Conservation (phyloP, 2,329 filamentous ascomycete genomes). For the Simplicillium sp. region DNA sequence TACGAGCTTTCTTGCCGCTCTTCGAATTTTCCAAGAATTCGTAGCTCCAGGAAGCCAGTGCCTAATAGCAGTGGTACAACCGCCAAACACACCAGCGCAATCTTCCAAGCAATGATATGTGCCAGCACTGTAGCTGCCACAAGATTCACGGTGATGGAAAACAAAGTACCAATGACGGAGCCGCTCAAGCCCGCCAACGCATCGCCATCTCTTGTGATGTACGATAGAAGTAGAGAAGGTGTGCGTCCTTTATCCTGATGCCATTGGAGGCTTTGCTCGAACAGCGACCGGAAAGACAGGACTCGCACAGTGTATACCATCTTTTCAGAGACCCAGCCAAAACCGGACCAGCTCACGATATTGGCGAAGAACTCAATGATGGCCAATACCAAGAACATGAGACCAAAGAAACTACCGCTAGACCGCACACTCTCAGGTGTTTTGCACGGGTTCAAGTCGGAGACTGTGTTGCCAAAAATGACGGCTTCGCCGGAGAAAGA, state of each 20-base stretch:
- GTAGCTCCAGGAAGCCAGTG: conserved; percentile 54
- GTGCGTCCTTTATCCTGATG: conserved; percentile 51
- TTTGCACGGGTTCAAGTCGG: conserved; percentile 30
- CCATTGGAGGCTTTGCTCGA: conserved; percentile 57
- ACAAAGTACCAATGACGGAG: conserved; percentile 53
- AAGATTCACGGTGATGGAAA: conserved; percentile 55
- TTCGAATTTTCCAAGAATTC: conserved; percentile 46
- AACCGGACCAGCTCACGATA: conserved; percentile 37
- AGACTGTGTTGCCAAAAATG: conserved; percentile 24
- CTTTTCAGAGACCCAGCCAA: conserved; percentile 40
- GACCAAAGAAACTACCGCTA: conserved; percentile 30
- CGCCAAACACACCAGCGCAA: conserved; percentile 57
- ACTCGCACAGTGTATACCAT: conserved; percentile 49
- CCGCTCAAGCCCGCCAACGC: conserved; percentile 54
- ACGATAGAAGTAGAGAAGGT: conserved; percentile 47
- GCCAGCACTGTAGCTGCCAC: conserved; percentile 54
- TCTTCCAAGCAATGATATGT: conserved; percentile 61
- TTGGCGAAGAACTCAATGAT: conserved; percentile 37
- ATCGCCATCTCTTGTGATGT: conserved; percentile 56
- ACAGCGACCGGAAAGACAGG: conserved; percentile 48
- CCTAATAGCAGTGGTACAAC: conserved; percentile 55
- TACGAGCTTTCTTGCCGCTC: conserved; percentile 51
- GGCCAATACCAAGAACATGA: conserved; percentile 43
- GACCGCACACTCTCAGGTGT: conserved; percentile 18
- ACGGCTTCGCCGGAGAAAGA: conserved; percentile 40